These are phyloP conservation scores for Bocquillonia castaneifolia DNA, from an alignment of 441 rosid species.

Conservation along the genomic window DNA sequence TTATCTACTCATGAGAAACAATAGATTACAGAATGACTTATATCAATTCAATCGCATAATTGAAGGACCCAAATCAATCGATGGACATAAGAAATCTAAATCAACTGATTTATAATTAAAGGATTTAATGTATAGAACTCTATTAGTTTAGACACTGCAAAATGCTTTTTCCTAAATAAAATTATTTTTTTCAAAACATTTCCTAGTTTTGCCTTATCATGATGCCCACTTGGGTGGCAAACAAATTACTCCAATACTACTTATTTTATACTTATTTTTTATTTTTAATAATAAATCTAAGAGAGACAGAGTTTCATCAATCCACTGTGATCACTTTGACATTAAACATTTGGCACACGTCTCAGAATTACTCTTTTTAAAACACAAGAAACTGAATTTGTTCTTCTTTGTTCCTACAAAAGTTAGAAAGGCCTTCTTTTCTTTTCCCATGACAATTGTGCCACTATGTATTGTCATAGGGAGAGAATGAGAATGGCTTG, in stretches of 20 bases:
- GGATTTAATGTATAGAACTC: too few relatives aligned
- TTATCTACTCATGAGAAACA: too few relatives aligned
- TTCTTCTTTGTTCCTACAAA: not conserved
- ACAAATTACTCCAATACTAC: not conserved
- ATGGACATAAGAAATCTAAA: too few relatives aligned
- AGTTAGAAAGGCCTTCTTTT: not conserved
- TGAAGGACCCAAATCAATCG: too few relatives aligned
- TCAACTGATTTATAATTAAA: too few relatives aligned
- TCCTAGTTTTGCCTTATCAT: too few relatives aligned
- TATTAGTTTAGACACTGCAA: too few relatives aligned
- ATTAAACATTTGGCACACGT: not conserved
- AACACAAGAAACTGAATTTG: not conserved
- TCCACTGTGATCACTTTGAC: not conserved
- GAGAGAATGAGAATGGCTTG: not conserved
- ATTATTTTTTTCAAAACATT: too few relatives aligned
- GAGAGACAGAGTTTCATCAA: not conserved
- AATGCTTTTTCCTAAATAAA: too few relatives aligned
- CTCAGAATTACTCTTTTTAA: not conserved
- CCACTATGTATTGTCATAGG: not conserved
- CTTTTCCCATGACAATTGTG: not conserved
- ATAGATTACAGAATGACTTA: too few relatives aligned
- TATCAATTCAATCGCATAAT: too few relatives aligned
- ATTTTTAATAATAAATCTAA: not conserved
- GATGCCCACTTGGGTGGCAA: not conserved
- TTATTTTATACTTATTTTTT: not conserved